Base-by-base conservation (phyloP, 805 yeast species). In the Suhomyces emberorum region DNA sequence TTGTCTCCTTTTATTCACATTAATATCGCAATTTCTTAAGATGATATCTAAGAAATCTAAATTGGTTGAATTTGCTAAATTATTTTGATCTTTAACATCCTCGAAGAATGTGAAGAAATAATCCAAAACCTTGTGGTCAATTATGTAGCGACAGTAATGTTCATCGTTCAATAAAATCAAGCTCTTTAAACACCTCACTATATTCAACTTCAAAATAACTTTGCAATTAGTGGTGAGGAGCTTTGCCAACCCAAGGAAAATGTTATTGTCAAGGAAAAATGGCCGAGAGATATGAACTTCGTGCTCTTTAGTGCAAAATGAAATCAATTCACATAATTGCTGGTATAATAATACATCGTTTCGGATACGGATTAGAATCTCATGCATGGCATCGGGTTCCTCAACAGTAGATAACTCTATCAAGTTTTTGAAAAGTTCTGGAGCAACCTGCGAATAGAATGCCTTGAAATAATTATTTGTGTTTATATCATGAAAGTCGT, bases 61-160 rank as follows among this genome's bases (percentile, higher is more conserved):
- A 44, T 91, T 74, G 4, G 89, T 74, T 0, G 96, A 88, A 50
- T 79, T 83, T 3, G 83, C 72, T 41, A 88, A 60, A 51, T 81
- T 83, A 53, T 84, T 79, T 25, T 61, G 59, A 20, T 65, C 59
- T 5, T 71, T 63, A 7, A 77, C 73, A 10, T 64, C 70, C 15
- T 64, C 59, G 42, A 84, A 65, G 32, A 77, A 63, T 1, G 56
- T 51, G 38, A 85, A 69, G 22, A 81, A 66, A 15, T 67, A 61
- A 3, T 60, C 66, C 35, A 81, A 65, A 4, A 81, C 54, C 32
- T 77, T 71, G 38, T 77, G 65, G 11, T 76, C 66, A 12, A 83
- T 67, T 34, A 89, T 69, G 43, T 75, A 72, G 18, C 75, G 55
- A 15, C 75, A 70, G 48, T 82, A 81, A 25, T 63, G 65, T 29